Evolutionary conservation across 2,329 filamentous ascomycete species (phyloP).

Genomic region (Fusarium oxysporum): DNA sequence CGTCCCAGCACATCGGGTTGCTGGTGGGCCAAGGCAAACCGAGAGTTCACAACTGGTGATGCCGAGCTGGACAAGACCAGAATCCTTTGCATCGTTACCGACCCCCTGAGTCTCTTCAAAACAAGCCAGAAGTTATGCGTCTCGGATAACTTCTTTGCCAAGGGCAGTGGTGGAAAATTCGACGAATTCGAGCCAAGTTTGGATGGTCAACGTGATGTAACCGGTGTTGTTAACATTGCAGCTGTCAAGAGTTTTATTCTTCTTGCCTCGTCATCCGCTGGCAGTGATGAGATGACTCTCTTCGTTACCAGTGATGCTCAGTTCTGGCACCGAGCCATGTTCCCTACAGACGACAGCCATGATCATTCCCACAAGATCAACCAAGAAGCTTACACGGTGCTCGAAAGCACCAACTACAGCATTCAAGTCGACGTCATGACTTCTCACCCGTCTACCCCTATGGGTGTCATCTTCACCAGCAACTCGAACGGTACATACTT

Average conservation of each 20-base stretch:
- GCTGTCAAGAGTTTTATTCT: slow-evolving; percentile 88
- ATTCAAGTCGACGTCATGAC: slow-evolving; percentile 96
- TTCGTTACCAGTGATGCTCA: slow-evolving; percentile 87
- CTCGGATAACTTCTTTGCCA: slow-evolving; percentile 85
- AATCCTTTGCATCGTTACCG: slow-evolving; percentile 83
- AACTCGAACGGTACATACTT: slow-evolving; percentile 99
- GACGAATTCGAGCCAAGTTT: slow-evolving; percentile 81
- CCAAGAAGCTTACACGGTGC: slow-evolving; percentile 89
- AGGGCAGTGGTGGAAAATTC: slow-evolving; percentile 55
- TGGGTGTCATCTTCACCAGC: slow-evolving; percentile 92
- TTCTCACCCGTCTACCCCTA: slow-evolving; percentile 70
- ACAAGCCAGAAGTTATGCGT: slow-evolving; percentile 82
- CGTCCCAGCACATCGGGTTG: slow-evolving; percentile 79
- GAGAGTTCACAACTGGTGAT: slow-evolving; percentile 77
- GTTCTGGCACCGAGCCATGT: slow-evolving; percentile 92
- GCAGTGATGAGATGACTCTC: slow-evolving; percentile 90
- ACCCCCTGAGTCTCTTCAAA: slow-evolving; percentile 75
- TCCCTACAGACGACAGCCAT: slow-evolving; percentile 79
- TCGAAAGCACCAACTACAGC: slow-evolving; percentile 97
- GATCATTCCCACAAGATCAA: slow-evolving; percentile 77
- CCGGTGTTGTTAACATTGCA: slow-evolving; percentile 84
- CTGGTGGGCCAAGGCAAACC: slow-evolving; percentile 85
- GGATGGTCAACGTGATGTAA: slow-evolving; percentile 77
- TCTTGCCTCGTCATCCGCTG: slow-evolving; percentile 80
- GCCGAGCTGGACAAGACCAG: slow-evolving; percentile 74